These are phyloP conservation scores for Rhodotorula toruloides DNA, from an alignment of 768 basidiomycete species.

Conservation along the genomic window DNA sequence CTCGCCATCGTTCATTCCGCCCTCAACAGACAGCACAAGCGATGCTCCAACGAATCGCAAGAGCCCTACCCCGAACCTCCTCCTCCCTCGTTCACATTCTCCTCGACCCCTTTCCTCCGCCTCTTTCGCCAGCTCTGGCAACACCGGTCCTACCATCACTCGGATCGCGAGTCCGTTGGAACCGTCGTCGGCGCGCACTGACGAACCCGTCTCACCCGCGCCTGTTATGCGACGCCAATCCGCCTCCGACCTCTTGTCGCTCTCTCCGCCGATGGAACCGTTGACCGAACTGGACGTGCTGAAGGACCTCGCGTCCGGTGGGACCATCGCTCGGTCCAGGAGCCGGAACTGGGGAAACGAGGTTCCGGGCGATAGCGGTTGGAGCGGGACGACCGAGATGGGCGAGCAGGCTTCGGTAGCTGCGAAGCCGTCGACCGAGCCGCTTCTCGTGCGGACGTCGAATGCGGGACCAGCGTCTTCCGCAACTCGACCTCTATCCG, in stretches of 20 bases:
- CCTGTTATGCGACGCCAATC: neutral
- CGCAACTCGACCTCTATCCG: too few species aligned
- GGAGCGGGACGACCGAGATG: neutral
- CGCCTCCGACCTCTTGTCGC: neutral
- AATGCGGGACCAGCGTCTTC: too few species aligned
- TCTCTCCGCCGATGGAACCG: neutral
- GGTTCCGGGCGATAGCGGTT: neutral
- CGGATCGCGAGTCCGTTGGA: constrained; percentile 3
- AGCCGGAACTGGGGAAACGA: neutral
- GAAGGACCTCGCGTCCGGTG: neutral
- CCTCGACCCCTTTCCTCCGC: too few species aligned
- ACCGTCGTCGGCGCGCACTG: neutral
- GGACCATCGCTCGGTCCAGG: neutral
- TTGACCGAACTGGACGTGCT: neutral
- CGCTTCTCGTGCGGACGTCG: too few species aligned
- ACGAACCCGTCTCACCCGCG: neutral
- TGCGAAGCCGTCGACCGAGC: too few species aligned
- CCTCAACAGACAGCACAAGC: too few species aligned
- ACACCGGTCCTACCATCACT: constrained; percentile 4
- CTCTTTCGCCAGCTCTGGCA: too few species aligned
- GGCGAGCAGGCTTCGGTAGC: neutral
- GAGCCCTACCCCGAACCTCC: neutral
- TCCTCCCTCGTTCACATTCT: too few species aligned
- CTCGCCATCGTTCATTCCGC: too few species aligned
- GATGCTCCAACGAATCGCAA: too few species aligned